Conservation (phyloP, 306 rosid genomes). For the Calophaca sinica region DNA sequence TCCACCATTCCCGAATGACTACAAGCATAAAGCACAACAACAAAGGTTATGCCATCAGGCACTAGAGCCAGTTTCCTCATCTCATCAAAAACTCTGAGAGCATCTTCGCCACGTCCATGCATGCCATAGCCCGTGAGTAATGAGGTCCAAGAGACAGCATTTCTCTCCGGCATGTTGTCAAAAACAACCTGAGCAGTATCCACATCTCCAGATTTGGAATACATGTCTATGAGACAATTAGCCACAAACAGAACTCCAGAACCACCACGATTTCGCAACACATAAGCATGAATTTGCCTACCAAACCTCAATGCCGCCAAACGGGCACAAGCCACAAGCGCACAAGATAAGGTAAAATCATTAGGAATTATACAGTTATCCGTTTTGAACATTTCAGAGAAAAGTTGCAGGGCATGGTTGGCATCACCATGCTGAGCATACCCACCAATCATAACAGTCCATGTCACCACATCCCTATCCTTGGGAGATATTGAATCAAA, state of each 20-base stretch:
- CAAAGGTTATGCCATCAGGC: constrained; percentile 77
- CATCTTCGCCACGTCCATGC: constrained; percentile 90
- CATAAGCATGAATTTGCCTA: constrained; percentile 72
- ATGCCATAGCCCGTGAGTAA: constrained; percentile 80
- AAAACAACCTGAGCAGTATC: constrained; percentile 75
- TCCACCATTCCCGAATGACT: constrained; percentile 86
- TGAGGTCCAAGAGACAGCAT: constrained; percentile 89
- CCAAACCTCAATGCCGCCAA: constrained; percentile 73
- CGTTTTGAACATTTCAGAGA: constrained; percentile 68
- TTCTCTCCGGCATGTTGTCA: constrained; percentile 60
- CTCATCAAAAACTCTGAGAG: constrained; percentile 65
- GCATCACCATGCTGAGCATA: constrained; percentile 93
- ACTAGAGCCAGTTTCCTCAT: constrained; percentile 62
- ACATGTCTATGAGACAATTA: constrained; percentile 90
- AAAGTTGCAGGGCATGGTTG: constrained; percentile 71
- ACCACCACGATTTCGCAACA: constrained; percentile 60
- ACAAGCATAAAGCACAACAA: constrained; percentile 86
- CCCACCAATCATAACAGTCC: constrained; percentile 94
- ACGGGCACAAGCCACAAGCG: constrained; percentile 88
- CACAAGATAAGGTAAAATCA: constrained; percentile 86
- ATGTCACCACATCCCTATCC: constrained; percentile 76
- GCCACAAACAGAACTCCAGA: constrained; percentile 62
- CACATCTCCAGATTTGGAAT: constrained; percentile 82
- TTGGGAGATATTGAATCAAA: constrained; percentile 62
- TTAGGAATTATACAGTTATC: constrained; percentile 64